These are phyloP conservation scores for Endocalyx cinctus DNA, from an alignment of 2,329 filamentous ascomycete genomes.

Conservation along the genomic window DNA sequence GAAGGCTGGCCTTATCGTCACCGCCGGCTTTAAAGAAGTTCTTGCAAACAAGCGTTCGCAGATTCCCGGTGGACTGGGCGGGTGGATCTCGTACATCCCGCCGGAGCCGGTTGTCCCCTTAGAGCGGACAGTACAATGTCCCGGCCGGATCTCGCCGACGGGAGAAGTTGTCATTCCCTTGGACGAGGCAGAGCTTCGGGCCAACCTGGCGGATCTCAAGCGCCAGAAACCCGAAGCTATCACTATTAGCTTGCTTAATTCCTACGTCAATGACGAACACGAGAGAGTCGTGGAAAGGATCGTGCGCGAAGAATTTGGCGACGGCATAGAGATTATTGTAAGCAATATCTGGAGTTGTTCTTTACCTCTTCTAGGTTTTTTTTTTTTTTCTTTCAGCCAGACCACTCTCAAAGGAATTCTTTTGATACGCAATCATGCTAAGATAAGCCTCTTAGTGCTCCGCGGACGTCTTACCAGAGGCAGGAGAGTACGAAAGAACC, in stretches of 20 bases:
- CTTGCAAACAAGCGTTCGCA: constrained; percentile 41
- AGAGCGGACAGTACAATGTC: constrained; percentile 41
- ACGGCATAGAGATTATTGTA: constrained; percentile 37
- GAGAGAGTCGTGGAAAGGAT: constrained; percentile 34
- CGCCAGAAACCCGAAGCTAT: constrained; percentile 38
- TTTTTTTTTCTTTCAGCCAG: too few relatives aligned
- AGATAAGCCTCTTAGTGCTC: too few relatives aligned
- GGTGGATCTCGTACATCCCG: constrained; percentile 43
- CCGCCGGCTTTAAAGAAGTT: constrained; percentile 44
- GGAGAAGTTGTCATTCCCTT: constrained; percentile 35
- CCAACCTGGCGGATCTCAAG: constrained; percentile 32
- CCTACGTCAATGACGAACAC: constrained; percentile 38
- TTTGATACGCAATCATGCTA: too few relatives aligned
- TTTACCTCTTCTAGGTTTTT: too few relatives aligned
- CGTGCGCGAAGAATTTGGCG: constrained; percentile 37
- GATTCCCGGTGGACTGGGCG: constrained; percentile 45
- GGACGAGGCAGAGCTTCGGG: constrained; percentile 33
- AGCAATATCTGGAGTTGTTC: too few relatives aligned
- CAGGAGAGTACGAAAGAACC: constrained; percentile 44
- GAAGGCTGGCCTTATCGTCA: constrained; percentile 41
- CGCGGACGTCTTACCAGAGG: constrained; percentile 40
- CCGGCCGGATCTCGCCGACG: constrained; percentile 38
- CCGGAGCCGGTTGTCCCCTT: constrained; percentile 44
- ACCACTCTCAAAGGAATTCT: too few relatives aligned
- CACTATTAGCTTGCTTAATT: constrained; percentile 42